Evolutionary conservation across 805 yeast genomes (phyloP).

Genomic region (Starmerella ratchasimensis): DNA sequence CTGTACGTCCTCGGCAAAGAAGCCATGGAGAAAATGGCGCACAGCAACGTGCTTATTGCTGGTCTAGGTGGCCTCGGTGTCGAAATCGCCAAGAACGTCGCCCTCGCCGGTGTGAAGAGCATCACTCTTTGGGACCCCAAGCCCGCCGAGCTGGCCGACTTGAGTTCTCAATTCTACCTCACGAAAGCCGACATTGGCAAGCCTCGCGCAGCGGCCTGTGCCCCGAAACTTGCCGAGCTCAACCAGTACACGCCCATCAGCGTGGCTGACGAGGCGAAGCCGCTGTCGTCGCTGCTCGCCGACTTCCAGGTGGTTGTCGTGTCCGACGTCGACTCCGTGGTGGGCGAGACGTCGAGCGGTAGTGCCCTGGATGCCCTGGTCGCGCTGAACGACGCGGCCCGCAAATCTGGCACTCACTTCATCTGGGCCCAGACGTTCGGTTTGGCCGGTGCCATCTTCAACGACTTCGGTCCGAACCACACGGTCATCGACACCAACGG

Average conservation of each 20-base stretch:
- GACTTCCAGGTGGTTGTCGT: slow-evolving; percentile 70
- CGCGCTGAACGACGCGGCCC: slow-evolving; percentile 61
- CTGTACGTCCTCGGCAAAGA: slow-evolving; percentile 90
- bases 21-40: slow-evolving; percentile 95
- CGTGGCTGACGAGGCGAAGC: slow-evolving; percentile 35
- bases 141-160: slow-evolving; percentile 50
- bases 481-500: slow-evolving; percentile 76
- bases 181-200: slow-evolving; percentile 58
- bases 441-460: slow-evolving; percentile 74
- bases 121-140: slow-evolving; percentile 72
- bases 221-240: slow-evolving; percentile 58
- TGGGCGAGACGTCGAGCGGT: background rate
- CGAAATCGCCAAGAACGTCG: slow-evolving; percentile 93
- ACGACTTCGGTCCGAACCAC: slow-evolving; percentile 76
- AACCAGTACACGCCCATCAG: slow-evolving; percentile 83
- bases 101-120: slow-evolving; percentile 93
- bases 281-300: slow-evolving; percentile 37
- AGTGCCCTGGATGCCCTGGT: slow-evolving; percentile 51
- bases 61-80: slow-evolving; percentile 89
- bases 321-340: slow-evolving; percentile 50
- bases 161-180: slow-evolving; percentile 82
- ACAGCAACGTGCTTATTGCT: slow-evolving; percentile 77
- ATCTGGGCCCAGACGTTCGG: slow-evolving; percentile 77
- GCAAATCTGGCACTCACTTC: slow-evolving; percentile 57
- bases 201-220: slow-evolving; percentile 61